Evolutionary conservation across 805 yeast species (phyloP).

Genomic region (Teunomyces stri): DNA sequence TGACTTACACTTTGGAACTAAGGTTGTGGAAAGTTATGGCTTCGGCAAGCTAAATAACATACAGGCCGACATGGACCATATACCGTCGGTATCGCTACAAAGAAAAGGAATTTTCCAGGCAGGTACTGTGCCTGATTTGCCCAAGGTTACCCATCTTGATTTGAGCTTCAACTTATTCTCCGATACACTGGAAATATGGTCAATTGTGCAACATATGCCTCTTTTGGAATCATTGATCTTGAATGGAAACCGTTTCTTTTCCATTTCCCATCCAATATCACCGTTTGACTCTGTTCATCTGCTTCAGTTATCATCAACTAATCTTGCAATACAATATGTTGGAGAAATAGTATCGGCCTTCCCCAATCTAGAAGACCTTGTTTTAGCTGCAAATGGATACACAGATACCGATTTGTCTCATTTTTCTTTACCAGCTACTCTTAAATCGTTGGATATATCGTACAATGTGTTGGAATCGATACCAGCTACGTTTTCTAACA

Average conservation of each 20-base stretch:
- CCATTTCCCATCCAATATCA: not conserved
- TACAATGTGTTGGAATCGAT: slow-evolving; percentile 37
- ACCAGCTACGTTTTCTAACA: slow-evolving; percentile 16
- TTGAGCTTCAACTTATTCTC: slow-evolving; percentile 58
- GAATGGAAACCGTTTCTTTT: slow-evolving; percentile 50
- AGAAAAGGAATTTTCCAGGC: slow-evolving; percentile 31
- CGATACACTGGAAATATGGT: slow-evolving; percentile 36
- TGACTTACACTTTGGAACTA: slow-evolving; percentile 50
- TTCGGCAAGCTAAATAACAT: slow-evolving; percentile 53
- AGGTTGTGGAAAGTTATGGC: slow-evolving; percentile 62
- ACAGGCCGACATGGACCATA: slow-evolving; percentile 45
- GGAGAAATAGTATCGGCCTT: slow-evolving; percentile 25
- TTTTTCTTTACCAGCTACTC: slow-evolving; percentile 6
- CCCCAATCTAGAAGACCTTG: slow-evolving; percentile 34
- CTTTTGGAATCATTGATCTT: slow-evolving; percentile 43
- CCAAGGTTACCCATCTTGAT: slow-evolving; percentile 41
- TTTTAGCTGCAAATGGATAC: slow-evolving; percentile 35
- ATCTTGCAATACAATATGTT: slow-evolving; percentile 15
- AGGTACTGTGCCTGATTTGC: slow-evolving; percentile 20
- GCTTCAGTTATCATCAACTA: slow-evolving; percentile 28
- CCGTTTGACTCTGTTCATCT: not conserved
- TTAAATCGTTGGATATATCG: slow-evolving; percentile 16
- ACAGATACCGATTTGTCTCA: slow-evolving; percentile 14
- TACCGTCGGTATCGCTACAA: slow-evolving; percentile 52
- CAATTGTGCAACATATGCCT: slow-evolving; percentile 35